Base-by-base conservation (phyloP, 148 eudicot genomes). In the Pouteria glomerata region DNA sequence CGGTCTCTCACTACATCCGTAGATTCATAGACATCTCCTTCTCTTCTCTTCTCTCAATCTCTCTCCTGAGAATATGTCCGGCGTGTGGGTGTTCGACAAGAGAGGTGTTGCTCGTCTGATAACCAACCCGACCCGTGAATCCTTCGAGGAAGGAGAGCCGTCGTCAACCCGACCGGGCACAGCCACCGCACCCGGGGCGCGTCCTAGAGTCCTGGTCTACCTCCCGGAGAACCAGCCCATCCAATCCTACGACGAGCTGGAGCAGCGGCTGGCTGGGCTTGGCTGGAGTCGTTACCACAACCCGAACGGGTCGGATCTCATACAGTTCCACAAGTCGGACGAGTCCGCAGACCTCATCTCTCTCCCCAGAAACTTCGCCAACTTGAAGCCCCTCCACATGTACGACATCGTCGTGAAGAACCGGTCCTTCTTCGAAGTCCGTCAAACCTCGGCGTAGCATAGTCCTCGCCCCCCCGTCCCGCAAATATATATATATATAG, bases 341-440 rank as follows among this genome's bases (percentile, higher is more conserved):
- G 55, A 74, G 45, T 23, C 80, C 0, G 57, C 30, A 10, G 77
- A 80, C 50, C 83, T 80, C 66, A 76, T 80, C 31, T 80, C 83
- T 48, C 74, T 80, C 14, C 83, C 83, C 21, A 69, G 21, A 56
- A 66, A 30, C 63, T 80, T 80, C 48, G 53, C 60, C 63, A 69
- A 63, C 68, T 45, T 80, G 72, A 80, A 76, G 77, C 47, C 74
- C 6, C 51, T 57, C 65, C 80, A 80, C 76, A 80, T 80, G 83
- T 80, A 76, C 39, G 83, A 76, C 33, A 73, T 80, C 33, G 80
- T 80, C 3, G 80, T 80, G 71, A 80, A 80, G 80, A 80, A 80
- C 60, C 80, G 77, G 0, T 72, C 76, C 21, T 69, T 47, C 72
- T 80, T 80, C 23, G 74, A 72, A 41, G 83, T 76, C 29, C 77